Percentiles rank a stretch among this genome's conserved stretches.
Conservation (phyloP, 768 basidiomycete genomes). For the Trametopsis cervina region DNA sequence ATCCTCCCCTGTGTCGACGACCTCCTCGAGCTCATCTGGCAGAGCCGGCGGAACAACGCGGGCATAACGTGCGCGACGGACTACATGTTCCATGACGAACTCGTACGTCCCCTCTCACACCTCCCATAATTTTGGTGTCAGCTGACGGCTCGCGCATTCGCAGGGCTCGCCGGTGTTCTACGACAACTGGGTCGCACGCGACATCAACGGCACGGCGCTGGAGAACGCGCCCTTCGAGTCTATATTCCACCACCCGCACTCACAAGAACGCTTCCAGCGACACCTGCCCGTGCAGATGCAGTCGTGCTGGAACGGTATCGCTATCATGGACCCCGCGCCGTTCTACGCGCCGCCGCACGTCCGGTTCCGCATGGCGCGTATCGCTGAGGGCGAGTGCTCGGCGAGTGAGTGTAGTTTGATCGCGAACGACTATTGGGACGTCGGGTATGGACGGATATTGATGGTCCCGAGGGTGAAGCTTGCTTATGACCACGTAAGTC, state of each 20-base stretch:
- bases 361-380: constrained; percentile 90
- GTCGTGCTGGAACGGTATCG: constrained; percentile 98
- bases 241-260: constrained; percentile 82
- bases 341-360: constrained; percentile 90
- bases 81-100: constrained; percentile 98
- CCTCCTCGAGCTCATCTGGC: constrained; percentile 95
- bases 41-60: constrained; percentile 87
- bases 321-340: constrained; percentile 90
- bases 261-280: constrained; percentile 75
- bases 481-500: constrained; percentile 81
- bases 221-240: constrained; percentile 96
- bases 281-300: constrained; percentile 96
- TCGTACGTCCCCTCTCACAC: constrained; percentile 39
- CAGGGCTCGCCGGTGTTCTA: constrained; percentile 90
- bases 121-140: background rate
- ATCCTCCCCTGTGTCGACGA: constrained; percentile 97
- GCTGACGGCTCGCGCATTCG: background rate
- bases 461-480: constrained; percentile 97
- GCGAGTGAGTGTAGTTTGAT: constrained; percentile 95
- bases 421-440: constrained; percentile 97
- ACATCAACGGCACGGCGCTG: constrained; percentile 97
- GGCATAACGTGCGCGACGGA: constrained; percentile 98
- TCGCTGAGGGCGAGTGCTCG: constrained; percentile 86
- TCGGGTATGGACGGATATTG: constrained; percentile 92
- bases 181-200: constrained; percentile 97